phyloP scores from a whole-genome alignment of 257 asterid species.

The Penstemon davidsonii region DNA sequence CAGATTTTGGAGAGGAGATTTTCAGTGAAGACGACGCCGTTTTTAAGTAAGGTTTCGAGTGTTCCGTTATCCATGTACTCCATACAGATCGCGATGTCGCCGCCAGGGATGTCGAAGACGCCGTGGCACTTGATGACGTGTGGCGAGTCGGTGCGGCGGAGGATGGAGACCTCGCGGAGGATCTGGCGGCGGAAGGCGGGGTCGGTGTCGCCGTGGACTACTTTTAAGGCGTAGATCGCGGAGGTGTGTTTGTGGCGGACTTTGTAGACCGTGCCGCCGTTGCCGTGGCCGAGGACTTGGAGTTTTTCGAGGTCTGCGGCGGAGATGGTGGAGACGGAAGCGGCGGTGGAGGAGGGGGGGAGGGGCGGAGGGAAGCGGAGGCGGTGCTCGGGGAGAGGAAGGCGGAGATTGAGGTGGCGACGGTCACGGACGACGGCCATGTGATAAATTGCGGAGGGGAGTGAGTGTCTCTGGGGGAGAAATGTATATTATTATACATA shows the following conservation, averaged over 20 bases:
- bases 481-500: too few relatives aligned
- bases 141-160: conserved; percentile 81
- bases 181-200: conserved; percentile 75
- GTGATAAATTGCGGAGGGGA: conserved; percentile 14
- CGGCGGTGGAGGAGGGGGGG: conserved; percentile 18
- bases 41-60: conserved; percentile 48
- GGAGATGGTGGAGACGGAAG: conserved; percentile 29
- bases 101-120: conserved; percentile 66
- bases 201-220: conserved; percentile 77
- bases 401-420: conserved; percentile 81
- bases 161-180: conserved; percentile 80
- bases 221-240: conserved; percentile 62
- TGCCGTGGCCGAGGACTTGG: conserved; percentile 81
- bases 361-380: conserved; percentile 32
- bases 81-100: conserved; percentile 81
- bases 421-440: conserved; percentile 84
- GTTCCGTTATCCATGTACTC: conserved; percentile 87
- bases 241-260: conserved; percentile 70
- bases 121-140: conserved; percentile 74
- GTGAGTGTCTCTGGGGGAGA: background rate
- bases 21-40: conserved; percentile 51
- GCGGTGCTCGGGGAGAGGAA: conserved; percentile 49
- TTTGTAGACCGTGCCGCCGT: conserved; percentile 87
- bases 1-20: conserved; percentile 51
- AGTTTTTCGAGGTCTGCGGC: conserved; percentile 73